Evolutionary conservation across 768 basidiomycete species (phyloP).

Genomic region (Daedaleopsis nitida): DNA sequence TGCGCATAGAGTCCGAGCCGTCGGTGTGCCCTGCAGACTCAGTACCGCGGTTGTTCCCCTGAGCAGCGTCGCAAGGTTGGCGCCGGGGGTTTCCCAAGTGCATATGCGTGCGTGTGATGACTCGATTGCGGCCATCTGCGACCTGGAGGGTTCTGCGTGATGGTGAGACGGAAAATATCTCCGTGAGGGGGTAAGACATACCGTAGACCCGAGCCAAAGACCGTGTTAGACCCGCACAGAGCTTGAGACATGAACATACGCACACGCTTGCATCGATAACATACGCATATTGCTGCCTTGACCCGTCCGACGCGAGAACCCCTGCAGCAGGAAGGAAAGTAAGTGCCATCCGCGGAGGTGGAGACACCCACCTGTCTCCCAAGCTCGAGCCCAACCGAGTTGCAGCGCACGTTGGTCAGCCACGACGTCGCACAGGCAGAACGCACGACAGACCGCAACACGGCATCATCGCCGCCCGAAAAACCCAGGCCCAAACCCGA

Average conservation of each 20-base stretch:
- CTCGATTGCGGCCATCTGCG: too few species aligned
- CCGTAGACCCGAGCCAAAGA: background rate
- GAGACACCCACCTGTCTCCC: background rate
- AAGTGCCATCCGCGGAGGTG: background rate
- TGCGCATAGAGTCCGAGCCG: background rate
- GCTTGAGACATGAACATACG: background rate
- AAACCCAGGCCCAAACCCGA: background rate
- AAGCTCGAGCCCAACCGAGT: background rate
- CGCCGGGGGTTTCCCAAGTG: too few species aligned
- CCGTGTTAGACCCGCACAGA: background rate
- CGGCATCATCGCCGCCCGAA: background rate
- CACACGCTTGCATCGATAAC: background rate
- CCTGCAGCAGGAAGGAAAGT: background rate
- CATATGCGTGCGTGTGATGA: background rate
- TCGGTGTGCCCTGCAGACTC: background rate
- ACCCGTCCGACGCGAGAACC: background rate
- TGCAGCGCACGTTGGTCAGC: background rate
- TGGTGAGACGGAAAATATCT: background rate
- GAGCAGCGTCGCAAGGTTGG: too few species aligned
- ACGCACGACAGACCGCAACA: slow-evolving; percentile 13
- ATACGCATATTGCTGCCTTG: background rate
- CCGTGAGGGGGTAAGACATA: background rate
- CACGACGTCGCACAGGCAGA: background rate
- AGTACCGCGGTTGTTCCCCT: background rate
- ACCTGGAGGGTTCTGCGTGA: background rate